Base-by-base conservation (phyloP, 176 grass and related monocot genomes). In the Juncus effusus region DNA sequence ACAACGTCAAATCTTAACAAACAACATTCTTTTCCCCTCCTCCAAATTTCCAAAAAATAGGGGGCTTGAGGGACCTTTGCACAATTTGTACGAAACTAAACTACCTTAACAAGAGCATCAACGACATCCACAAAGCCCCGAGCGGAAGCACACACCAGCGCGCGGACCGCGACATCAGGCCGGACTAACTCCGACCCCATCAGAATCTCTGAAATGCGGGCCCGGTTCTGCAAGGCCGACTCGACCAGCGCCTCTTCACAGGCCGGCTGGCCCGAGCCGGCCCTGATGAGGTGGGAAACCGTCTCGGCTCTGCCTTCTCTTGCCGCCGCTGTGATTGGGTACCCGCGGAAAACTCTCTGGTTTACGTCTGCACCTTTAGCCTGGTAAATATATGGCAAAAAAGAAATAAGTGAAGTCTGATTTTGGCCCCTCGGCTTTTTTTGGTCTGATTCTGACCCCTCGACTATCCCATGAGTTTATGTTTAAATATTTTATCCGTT, bases 241-340 rank as follows among this genome's bases (percentile, higher is more conserved):
- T 99, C 94, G 19, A 99, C 85, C 68, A 99, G 66, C 61, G 94
- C 94, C 73, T 99, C 94, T 80, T 99, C 94, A 67, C 94, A 99
- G 0, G 94, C 88, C 4, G 80, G 89, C 76, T 99, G 94, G 42
- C 88, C 92, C 13, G 94, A 78, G 7, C 94, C 94, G 0, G 89
- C 83, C 58, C 80, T 82, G 59, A 93, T 67, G 72, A 93, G 78
- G 74, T 84, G 67, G 80, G 77, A 85, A 12, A 85, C 94, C 64
- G 89, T 88, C 72, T 93, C 83, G 2, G 78, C 69, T 19, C 67
- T 74, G 16, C 94, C 94, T 61, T 99, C 94, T 45, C 94, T 62
- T 39, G 82, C 89, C 7, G 94, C 88, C 0, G 88, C 94, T 39
- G 89, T 99, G 54, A 84, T 15, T 44, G 94, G 79, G 60, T 93